phyloP scores from a whole-genome alignment of 805 yeast species.

The Wickerhamiella australiensis region DNA sequence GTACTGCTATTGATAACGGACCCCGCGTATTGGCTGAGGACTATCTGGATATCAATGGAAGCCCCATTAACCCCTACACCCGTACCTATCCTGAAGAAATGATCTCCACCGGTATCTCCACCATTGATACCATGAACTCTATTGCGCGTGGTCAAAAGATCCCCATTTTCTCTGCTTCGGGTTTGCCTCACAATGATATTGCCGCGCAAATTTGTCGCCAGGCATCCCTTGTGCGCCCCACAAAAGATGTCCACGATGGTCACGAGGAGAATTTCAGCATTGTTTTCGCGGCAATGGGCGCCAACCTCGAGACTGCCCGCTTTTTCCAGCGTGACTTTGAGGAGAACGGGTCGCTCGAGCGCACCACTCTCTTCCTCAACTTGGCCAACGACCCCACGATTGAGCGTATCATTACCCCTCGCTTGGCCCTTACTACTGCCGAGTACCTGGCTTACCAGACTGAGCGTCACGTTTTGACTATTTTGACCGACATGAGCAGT shows the following conservation, averaged over 20 bases:
- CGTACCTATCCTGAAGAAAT: conserved; percentile 99
- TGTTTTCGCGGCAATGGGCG: conserved; percentile 99
- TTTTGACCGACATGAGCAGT: conserved; percentile 98
- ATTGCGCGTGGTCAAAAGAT: conserved; percentile 99
- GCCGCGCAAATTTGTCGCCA: conserved; percentile 99
- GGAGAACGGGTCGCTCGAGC: conserved; percentile 96
- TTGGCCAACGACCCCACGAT: conserved; percentile 99
- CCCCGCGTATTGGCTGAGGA: conserved; percentile 98
- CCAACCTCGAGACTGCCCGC: conserved; percentile 93
- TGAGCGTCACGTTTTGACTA: conserved; percentile 96
- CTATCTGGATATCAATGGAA: conserved; percentile 94
- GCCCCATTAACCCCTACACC: conserved; percentile 96
- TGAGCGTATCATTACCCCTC: conserved; percentile 98
- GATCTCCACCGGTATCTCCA: conserved; percentile 98
- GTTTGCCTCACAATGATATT: conserved; percentile 98
- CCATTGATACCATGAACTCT: conserved; percentile 98
- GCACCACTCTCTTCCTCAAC: conserved; percentile 92
- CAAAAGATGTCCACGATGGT: conserved; percentile 98
- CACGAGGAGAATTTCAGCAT: conserved; percentile 98
- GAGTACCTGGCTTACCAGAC: conserved; percentile 98
- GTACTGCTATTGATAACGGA: conserved; percentile 96
- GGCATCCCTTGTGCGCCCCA: conserved; percentile 98
- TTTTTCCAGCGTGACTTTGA: conserved; percentile 99
- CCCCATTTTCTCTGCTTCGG: conserved; percentile 98
- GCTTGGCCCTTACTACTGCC: conserved; percentile 96